Percentiles rank a stretch among this genome's conserved stretches.
phyloP scores from a whole-genome alignment of 148 eudicot genomes.

The Vaccinium macrocarpon region DNA sequence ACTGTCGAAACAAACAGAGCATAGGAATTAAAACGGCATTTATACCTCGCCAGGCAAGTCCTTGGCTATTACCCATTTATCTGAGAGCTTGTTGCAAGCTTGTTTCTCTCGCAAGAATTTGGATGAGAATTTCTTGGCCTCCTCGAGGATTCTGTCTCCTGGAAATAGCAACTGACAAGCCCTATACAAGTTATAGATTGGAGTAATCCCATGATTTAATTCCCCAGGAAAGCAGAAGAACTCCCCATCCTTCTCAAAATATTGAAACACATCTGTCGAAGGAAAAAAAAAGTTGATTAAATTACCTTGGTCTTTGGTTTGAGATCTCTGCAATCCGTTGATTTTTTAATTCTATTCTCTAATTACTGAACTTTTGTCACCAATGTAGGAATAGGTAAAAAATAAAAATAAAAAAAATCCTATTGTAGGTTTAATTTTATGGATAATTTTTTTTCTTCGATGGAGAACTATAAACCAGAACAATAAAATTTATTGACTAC shows the following conservation, averaged over 20 bases:
- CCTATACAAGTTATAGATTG: conserved; percentile 46
- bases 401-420: no score
- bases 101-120: conserved; percentile 36
- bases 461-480: no score
- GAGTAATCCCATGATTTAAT: conserved; percentile 39
- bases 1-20: no score
- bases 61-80: conserved; percentile 64
- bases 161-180: conserved; percentile 59
- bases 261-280: conserved; percentile 46
- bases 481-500: no score
- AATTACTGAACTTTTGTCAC: no score
- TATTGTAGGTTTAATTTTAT: no score
- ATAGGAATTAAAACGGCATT: neutral
- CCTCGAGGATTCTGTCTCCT: conserved; percentile 50
- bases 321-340: no score
- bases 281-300: neutral
- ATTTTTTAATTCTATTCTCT: no score
- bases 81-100: conserved; percentile 40
- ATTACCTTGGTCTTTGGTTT: neutral
- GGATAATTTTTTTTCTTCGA: no score
- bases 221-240: conserved; percentile 52
- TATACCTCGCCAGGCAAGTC: conserved; percentile 59
- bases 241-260: conserved; percentile 50
- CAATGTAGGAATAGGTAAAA: no score
- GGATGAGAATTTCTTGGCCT: conserved; percentile 44